Conservation (phyloP, 2,329 filamentous ascomycete species). For the Colletotrichum sp. region DNA sequence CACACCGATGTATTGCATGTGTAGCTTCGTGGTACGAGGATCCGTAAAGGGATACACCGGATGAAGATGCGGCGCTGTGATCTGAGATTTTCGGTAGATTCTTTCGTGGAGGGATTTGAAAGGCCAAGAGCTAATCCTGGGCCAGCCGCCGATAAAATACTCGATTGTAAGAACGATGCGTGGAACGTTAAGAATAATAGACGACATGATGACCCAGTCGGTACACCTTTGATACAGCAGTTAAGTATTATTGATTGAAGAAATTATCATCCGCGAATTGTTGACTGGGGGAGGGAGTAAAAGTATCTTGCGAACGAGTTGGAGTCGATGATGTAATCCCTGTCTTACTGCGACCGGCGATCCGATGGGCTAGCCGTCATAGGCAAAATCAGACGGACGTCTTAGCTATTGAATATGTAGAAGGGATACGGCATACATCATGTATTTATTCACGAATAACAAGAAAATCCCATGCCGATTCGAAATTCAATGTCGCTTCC, state of each 20-base stretch:
- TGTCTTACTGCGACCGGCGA: background rate
- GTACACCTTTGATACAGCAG: background rate
- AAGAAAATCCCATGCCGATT: background rate
- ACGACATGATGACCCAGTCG: background rate
- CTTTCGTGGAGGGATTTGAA: conserved; percentile 6
- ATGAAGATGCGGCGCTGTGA: background rate
- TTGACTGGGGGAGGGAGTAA: background rate
- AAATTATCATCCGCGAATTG: background rate
- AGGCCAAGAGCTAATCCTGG: background rate
- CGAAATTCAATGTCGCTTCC: background rate
- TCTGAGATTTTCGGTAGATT: conserved; percentile 11
- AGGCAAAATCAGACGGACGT: background rate
- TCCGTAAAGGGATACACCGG: conserved; percentile 2
- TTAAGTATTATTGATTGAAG: background rate
- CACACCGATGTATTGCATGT: background rate
- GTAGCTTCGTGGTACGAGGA: background rate
- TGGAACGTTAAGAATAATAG: background rate
- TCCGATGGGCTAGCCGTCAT: background rate
- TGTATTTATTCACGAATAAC: background rate
- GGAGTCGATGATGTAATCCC: background rate
- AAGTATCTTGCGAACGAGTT: background rate
- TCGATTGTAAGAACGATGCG: background rate
- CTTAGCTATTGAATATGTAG: background rate
- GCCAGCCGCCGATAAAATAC: conserved; percentile 9
- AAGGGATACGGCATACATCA: background rate